phyloP scores from a whole-genome alignment of 2,329 filamentous ascomycete species.

The Ophiostoma montium region DNA sequence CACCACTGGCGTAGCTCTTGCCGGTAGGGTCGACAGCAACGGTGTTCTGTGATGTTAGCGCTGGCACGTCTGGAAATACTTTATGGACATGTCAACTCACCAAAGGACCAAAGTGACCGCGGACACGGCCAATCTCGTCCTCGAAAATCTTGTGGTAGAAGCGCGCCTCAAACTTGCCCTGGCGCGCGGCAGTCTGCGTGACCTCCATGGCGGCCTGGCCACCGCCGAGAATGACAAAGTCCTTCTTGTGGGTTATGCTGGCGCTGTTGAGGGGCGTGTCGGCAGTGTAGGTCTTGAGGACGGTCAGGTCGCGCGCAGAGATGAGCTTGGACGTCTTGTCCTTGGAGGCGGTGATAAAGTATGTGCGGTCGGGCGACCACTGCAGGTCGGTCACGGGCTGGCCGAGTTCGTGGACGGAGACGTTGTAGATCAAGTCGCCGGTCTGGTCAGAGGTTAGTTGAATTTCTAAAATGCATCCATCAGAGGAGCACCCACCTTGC shows the following conservation, averaged over 20 bases:
- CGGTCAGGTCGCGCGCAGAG: slow-evolving; percentile 70
- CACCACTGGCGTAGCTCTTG: slow-evolving; percentile 84
- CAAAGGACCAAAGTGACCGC: slow-evolving; percentile 91
- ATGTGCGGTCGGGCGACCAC: slow-evolving; percentile 85
- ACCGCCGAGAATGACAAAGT: slow-evolving; percentile 95
- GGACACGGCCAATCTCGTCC: slow-evolving; percentile 93
- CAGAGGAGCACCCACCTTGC: slow-evolving; percentile 37
- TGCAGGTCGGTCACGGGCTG: slow-evolving; percentile 81
- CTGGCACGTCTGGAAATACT: no score
- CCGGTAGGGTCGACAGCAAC: slow-evolving; percentile 87
- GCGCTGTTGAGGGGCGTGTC: slow-evolving; percentile 97
- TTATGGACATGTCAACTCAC: no score
- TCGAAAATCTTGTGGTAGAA: slow-evolving; percentile 99
- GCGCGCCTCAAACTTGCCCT: slow-evolving; percentile 97
- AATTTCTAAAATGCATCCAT: no score
- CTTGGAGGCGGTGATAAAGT: slow-evolving; percentile 97
- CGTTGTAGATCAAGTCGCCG: slow-evolving; percentile 89
- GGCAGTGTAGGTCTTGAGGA: slow-evolving; percentile 82
- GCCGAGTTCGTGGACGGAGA: slow-evolving; percentile 82
- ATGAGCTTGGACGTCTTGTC: slow-evolving; percentile 96
- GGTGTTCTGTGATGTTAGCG: slow-evolving; percentile 48
- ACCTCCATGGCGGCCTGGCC: slow-evolving; percentile 98
- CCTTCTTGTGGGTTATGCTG: slow-evolving; percentile 85
- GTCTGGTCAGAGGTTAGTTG: no score
- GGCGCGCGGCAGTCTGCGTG: slow-evolving; percentile 80